Base-by-base conservation (phyloP, 257 asterid genomes). In the Nyctanthes arbortristis region DNA sequence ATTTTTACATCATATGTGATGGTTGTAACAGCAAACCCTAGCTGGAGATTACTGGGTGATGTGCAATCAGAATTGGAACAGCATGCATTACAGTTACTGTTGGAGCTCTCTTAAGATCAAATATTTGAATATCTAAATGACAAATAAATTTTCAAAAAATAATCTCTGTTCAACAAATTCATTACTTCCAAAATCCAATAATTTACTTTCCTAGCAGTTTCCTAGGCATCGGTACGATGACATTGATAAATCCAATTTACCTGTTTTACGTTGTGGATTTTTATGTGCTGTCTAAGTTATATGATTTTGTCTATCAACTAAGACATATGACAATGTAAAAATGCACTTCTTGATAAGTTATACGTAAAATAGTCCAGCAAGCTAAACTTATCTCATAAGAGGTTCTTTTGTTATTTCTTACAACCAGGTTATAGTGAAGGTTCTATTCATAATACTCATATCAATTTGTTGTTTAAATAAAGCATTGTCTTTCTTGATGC, bases 21-120 rank as follows among this genome's bases (percentile, higher is more conserved):
- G 35, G 37, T 49, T 67, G 63, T 52, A 28, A 18, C 59, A 52
- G 27, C 39, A 58, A 36, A 28, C 29, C 36, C 65, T 57, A 52
- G 54, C 59, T 63, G 63, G 11, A 24, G 56, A 63, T 18, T 61
- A 43, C 59, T 61, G 40, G 63, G 28, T 3, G 47, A 73, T 40
- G 61, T 61, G 66, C 56, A 74, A 39, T 37, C 45, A 35, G 18
- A 47, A 59, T 18, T 60, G 29, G 40, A n/a, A 62, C 36, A n/a
- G 55, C 61, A 57, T 32, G 40, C 25, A 22, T 28, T 52, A 30
- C 59, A 22, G 59, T 52, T 52, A 22, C 14, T 52, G 57, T 13
- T 49, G 57, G 28, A 49, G 57, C 25, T 49, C 57, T 49, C 29
- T 5, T 49, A 22, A 5, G 57, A 49, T 49, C 57, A 49, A 20